Percentiles rank a stretch among this genome's conserved stretches.
Evolutionary conservation across 2,329 filamentous ascomycete species (phyloP).

Genomic region (Gaeumannomyces tritici): DNA sequence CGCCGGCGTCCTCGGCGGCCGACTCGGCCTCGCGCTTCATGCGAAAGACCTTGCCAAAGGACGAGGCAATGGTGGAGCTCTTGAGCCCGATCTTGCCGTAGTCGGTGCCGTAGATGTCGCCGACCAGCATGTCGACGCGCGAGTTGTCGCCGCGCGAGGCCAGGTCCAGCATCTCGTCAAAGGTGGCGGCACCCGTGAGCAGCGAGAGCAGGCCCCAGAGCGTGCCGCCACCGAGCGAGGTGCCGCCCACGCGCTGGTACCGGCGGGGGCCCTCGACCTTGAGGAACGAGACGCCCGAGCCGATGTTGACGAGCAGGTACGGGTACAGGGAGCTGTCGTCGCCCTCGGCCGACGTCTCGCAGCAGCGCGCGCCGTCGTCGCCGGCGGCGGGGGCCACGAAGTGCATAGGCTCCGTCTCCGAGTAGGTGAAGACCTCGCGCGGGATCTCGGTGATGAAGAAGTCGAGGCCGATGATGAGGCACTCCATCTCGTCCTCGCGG

Average conservation of each 20-base stretch:
- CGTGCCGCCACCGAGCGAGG: slow-evolving; percentile 90
- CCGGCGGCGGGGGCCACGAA: slow-evolving; percentile 60
- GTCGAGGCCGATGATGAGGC: slow-evolving; percentile 89
- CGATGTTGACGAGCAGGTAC: slow-evolving; percentile 96
- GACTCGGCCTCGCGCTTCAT: slow-evolving; percentile 79
- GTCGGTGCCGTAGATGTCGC: slow-evolving; percentile 93
- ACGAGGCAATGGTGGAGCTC: slow-evolving; percentile 89
- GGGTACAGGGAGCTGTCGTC: slow-evolving; percentile 66
- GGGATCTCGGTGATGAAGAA: slow-evolving; percentile 99
- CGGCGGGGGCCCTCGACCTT: slow-evolving; percentile 86
- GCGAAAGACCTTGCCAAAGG: slow-evolving; percentile 93
- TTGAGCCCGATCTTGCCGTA: slow-evolving; percentile 96
- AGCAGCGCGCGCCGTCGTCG: not conserved
- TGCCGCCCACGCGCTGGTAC: slow-evolving; percentile 87
- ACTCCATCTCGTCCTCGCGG: slow-evolving; percentile 97
- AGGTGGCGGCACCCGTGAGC: slow-evolving; percentile 86
- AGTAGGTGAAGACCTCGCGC: slow-evolving; percentile 93
- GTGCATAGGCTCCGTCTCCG: slow-evolving; percentile 80
- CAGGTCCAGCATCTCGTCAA: slow-evolving; percentile 93
- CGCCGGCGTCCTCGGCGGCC: slow-evolving; percentile 62
- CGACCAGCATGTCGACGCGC: slow-evolving; percentile 91
- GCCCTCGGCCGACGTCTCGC: not conserved
- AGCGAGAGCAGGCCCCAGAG: slow-evolving; percentile 91
- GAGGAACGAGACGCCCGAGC: slow-evolving; percentile 92
- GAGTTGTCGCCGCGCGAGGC: slow-evolving; percentile 87